Conservation (phyloP, 129 eudicot genomes). For the Calendula officinalis region DNA sequence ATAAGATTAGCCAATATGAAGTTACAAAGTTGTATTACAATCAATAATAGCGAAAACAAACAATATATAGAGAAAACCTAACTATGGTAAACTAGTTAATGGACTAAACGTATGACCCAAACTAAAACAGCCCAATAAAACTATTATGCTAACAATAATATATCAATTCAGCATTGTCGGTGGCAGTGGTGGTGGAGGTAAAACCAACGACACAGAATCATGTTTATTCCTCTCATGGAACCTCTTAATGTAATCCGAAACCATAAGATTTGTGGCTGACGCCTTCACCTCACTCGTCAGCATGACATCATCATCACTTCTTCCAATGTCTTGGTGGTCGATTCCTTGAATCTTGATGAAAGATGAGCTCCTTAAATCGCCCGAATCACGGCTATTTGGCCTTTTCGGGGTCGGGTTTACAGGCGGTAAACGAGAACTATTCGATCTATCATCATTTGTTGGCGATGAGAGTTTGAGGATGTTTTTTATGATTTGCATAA, state of each 20-base stretch:
- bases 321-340: slow-evolving; percentile 10
- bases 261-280: slow-evolving; percentile 27
- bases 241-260: slow-evolving; percentile 32
- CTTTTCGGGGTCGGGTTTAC: neutral
- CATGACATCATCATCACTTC: neutral
- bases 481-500: slow-evolving; percentile 18
- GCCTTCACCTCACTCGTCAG: neutral
- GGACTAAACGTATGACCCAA: too few relatives aligned
- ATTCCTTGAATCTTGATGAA: slow-evolving; percentile 24
- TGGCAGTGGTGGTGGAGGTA: too few relatives aligned
- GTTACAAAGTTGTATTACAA: too few relatives aligned
- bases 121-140: too few relatives aligned
- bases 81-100: too few relatives aligned
- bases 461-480: slow-evolving; percentile 19
- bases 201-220: neutral
- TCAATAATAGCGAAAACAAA: too few relatives aligned
- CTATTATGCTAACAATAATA: too few relatives aligned
- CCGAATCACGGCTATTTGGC: neutral
- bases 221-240: slow-evolving; percentile 32
- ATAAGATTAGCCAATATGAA: too few relatives aligned
- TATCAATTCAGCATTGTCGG: too few relatives aligned
- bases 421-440: slow-evolving; percentile 8
- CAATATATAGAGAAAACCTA: too few relatives aligned
- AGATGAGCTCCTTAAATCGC: slow-evolving; percentile 19
- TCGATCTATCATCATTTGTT: neutral